A percentile compares a stretch with the other conserved stretches of the same genome.
Conservation (phyloP, 139 green algal species). For the Chlamydomonas sp. region DNA sequence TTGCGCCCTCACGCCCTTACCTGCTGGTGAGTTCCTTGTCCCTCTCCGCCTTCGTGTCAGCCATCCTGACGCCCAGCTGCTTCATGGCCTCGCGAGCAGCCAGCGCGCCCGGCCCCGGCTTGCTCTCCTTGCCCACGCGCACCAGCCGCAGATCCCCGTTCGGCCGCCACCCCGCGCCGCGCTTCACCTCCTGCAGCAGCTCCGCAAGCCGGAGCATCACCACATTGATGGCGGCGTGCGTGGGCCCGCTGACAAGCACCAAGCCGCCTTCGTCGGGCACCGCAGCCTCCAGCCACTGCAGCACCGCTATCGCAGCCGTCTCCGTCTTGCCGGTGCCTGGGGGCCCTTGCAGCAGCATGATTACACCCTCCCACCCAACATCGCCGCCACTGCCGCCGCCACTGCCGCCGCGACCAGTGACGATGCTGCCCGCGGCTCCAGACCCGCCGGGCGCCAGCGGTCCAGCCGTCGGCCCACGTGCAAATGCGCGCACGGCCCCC, state of each 20-base stretch:
- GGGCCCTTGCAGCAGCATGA: slow-evolving; percentile 10
- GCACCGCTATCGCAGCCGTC: slow-evolving; percentile 2
- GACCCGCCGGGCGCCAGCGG: no score
- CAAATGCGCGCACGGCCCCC: no score
- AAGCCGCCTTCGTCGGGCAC: neutral
- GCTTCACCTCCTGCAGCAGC: neutral
- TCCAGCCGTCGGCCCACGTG: no score
- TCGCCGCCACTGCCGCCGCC: neutral
- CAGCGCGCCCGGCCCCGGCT: no score
- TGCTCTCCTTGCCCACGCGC: neutral
- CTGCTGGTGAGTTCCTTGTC: no score
- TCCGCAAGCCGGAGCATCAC: slow-evolving; percentile 6
- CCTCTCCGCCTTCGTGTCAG: no score
- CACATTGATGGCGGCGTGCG: slow-evolving; percentile 24
- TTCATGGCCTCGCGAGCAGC: no score
- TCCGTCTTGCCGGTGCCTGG: slow-evolving; percentile 41
- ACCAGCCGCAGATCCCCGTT: neutral
- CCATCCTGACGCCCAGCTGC: no score
- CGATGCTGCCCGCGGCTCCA: no score
- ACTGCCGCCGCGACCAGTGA: neutral
- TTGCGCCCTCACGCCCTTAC: no score
- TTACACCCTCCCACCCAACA: neutral
- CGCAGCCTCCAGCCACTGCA: slow-evolving; percentile 7
- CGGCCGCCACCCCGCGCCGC: neutral
- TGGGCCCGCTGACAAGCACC: slow-evolving; percentile 21